Evolutionary conservation across 2,329 filamentous ascomycete species (phyloP), one percentile per base, ranked within the genome.

Genomic region (Colletotrichum karsti): DNA sequence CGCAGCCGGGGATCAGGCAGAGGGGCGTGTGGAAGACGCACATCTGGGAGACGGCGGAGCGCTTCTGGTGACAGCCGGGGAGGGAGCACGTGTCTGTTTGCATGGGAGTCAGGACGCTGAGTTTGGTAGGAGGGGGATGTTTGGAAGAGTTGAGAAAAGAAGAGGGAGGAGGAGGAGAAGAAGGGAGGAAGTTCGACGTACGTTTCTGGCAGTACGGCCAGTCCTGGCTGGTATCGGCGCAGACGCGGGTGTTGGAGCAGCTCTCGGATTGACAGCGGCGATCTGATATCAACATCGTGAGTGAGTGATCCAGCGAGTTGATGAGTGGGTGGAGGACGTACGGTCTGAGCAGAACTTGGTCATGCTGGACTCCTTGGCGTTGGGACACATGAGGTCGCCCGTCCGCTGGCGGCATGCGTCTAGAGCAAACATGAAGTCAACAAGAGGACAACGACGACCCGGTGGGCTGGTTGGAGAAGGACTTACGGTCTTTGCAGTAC

Each of bases 401-500:
- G 67, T 39, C 4, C 71, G 67, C 24, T 70, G 65, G 3, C 70
- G 71, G 28, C 70, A 72, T 39, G 71, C 71, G 44, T 72, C 71
- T 72, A 7, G 2, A 1, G 4, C 2, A 8, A n/a, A n/a, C n/a
- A n/a, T n/a, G 5, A 13, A 9, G 55, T 63, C 26, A 70, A 46
- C 18, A 28, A 2, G 13, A 2, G 8, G 8, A 7, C 12, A 20
- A 15, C 37, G 9, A n/a, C n/a, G n/a, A n/a, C n/a, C 8, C n/a
- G 5, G 18, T 4, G 6, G 12, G 12, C 2, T 7, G 13, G 10
- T 4, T 6, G 2, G 24, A 39, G 3, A 12, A 24, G 2, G 2
- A 48, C 70, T 39, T 0, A 71, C 70, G 71, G 3, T 69, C 70
- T 56, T 70, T 71, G 64, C 71, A 72, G 42, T 71, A 66, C 5